Evolutionary conservation across 345 rosid genomes (phyloP).

Genomic region (Xanthoceras sorbifolium): DNA sequence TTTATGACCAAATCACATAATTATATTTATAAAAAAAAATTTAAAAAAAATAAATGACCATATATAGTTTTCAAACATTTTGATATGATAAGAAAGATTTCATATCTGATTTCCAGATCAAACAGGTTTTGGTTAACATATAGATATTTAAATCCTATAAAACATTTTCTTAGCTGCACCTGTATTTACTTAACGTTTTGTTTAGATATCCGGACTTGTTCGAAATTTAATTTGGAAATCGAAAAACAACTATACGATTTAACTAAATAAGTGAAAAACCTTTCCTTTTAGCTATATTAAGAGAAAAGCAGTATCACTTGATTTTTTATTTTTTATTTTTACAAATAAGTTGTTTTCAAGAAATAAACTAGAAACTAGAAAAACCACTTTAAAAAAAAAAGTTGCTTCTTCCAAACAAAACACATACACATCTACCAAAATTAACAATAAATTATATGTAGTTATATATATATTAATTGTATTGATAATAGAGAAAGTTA

Average conservation of each 20-base stretch:
- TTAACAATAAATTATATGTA: background rate
- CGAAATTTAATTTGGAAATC: too few relatives aligned
- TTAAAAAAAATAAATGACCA: background rate
- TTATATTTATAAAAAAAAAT: background rate
- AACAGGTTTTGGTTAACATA: too few relatives aligned
- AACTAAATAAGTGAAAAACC: too few relatives aligned
- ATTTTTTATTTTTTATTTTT: too few relatives aligned
- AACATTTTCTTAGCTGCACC: too few relatives aligned
- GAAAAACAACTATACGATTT: background rate
- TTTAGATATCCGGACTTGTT: background rate
- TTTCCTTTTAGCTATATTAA: too few relatives aligned
- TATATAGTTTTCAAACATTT: background rate
- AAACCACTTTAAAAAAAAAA: background rate
- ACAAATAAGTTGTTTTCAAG: background rate
- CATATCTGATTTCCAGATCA: background rate
- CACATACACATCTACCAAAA: background rate
- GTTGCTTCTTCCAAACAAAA: background rate
- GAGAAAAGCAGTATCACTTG: too few relatives aligned
- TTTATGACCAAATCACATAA: background rate
- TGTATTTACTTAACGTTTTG: too few relatives aligned
- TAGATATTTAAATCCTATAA: background rate
- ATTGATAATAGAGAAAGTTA: constrained; percentile 5
- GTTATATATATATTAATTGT: background rate
- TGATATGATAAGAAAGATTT: background rate
- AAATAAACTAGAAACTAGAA: background rate